Base-by-base conservation (phyloP, 176 grass and related monocot species). In the Bromus sterilis region DNA sequence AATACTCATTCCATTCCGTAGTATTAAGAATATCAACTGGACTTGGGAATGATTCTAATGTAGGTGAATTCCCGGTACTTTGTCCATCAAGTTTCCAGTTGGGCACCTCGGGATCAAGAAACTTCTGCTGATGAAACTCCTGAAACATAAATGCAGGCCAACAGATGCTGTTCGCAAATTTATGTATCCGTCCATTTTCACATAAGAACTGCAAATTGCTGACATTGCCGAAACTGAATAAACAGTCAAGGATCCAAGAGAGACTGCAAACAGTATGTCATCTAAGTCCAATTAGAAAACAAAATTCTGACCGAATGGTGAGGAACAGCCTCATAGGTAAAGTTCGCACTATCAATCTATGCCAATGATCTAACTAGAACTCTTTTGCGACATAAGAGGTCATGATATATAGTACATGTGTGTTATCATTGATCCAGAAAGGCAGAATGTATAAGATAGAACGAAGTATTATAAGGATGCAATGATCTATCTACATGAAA, bases 151-250 rank as follows among this genome's bases (percentile, higher is more conserved):
- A 95, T 15, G 90, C 92, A 75, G 95, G 95, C 95, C 90, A 98
- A 79, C 95, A 93, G 69, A 98, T 93, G 74, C 84, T 95, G 84
- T 98, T 98, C 24, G 92, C 95, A 82, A 98, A 98, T 84, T 98
- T 98, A 61, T 98, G 95, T 86, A 95, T 82, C 31, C 92, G 88
- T 23, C 95, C 95, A 83, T 93, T 98, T 93, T 98, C 95, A 86
- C 90, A 95, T 59, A 98, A 79, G 76, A 98, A 98, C 81, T 98
- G 95, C 78, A 98, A 83, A 81, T 98, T 98, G 63, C 89, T 98
- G 61, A 91, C 72, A 89, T 95, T 94, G 33, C 95, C 92, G 56
- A 98, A 98, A 83, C 95, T 98, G 86, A 87, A 83, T 35, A 46
- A 83, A 70, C 42, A 86, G 71, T 98, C 79, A 98, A 98, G 92